Evolutionary conservation across 208 protist species (phyloP).

Genomic region (Phytomonas sp.): DNA sequence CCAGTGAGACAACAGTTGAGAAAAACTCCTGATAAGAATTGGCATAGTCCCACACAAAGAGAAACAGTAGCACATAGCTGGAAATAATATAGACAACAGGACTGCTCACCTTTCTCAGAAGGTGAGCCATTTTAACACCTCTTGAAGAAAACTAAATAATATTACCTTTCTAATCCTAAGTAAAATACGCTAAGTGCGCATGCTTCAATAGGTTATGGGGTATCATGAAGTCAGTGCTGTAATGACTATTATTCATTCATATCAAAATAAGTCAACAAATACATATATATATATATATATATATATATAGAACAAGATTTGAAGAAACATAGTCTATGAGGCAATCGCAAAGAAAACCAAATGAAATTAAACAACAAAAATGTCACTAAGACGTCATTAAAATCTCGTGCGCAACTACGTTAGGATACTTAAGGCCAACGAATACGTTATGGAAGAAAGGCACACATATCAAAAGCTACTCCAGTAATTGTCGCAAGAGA

Average conservation of each 20-base stretch:
- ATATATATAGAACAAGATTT: slow-evolving; percentile 1
- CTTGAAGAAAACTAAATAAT: too few relatives aligned
- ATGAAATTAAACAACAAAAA: slow-evolving; percentile 10
- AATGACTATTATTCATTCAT: not conserved
- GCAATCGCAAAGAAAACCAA: slow-evolving; percentile 14
- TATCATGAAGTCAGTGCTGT: not conserved
- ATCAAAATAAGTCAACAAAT: not conserved
- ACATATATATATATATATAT: slow-evolving; percentile 2
- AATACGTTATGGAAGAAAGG: not conserved
- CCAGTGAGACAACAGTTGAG: slow-evolving; percentile 46
- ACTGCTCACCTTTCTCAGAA: not conserved
- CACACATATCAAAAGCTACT: not conserved
- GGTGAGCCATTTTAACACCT: not conserved
- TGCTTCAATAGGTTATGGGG: not conserved
- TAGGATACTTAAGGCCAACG: too few relatives aligned
- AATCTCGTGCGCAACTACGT: not conserved
- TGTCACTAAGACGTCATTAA: not conserved
- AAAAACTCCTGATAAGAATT: slow-evolving; percentile 59
- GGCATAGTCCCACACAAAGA: slow-evolving; percentile 53
- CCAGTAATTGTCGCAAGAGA: slow-evolving; percentile 18
- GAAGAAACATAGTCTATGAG: slow-evolving; percentile 6
- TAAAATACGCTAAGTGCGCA: not conserved
- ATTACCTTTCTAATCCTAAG: not conserved
- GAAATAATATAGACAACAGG: slow-evolving; percentile 30
- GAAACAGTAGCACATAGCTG: slow-evolving; percentile 25